A percentile compares a stretch with the other conserved stretches of the same genome.
Evolutionary conservation across 345 rosid species (phyloP).

Genomic region (Aegle marmelos): DNA sequence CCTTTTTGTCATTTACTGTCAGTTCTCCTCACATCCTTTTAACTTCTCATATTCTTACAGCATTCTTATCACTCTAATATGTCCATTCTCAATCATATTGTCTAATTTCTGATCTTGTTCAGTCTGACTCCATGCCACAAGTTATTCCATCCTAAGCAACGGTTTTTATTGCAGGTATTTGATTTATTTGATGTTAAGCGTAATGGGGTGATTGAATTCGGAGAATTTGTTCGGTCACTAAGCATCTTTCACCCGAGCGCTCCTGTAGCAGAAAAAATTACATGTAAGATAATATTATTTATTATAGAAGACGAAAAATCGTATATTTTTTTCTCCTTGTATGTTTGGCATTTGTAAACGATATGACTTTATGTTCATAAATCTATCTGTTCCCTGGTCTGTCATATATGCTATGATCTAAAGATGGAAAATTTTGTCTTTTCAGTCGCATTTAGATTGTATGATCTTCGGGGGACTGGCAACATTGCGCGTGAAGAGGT

Average conservation of each 20-base stretch:
- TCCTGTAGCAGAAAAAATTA: constrained; percentile 42
- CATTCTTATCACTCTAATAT: not conserved
- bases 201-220: constrained; percentile 66
- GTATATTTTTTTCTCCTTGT: not conserved
- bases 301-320: not conserved
- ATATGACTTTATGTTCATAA: not conserved
- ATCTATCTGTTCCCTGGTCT: not conserved
- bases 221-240: constrained; percentile 65
- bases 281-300: constrained; percentile 34
- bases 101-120: not conserved
- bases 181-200: constrained; percentile 55
- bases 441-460: constrained; percentile 64
- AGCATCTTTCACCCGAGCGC: constrained; percentile 67
- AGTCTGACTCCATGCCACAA: not conserved
- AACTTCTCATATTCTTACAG: too few species aligned
- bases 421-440: not conserved
- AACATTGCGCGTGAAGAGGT: constrained; percentile 63
- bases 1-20: too few species aligned
- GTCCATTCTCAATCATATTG: not conserved
- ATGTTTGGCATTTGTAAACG: not conserved
- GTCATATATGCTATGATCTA: not conserved
- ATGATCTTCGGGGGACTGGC: constrained; percentile 56
- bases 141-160: not conserved
- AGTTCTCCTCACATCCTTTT: too few species aligned
- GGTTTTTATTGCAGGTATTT: constrained; percentile 46